Percentiles rank a stretch among this genome's conserved stretches.
Conservation (phyloP, 108 stramenopile species). For the Cyclotella choctawhatcheeana region DNA sequence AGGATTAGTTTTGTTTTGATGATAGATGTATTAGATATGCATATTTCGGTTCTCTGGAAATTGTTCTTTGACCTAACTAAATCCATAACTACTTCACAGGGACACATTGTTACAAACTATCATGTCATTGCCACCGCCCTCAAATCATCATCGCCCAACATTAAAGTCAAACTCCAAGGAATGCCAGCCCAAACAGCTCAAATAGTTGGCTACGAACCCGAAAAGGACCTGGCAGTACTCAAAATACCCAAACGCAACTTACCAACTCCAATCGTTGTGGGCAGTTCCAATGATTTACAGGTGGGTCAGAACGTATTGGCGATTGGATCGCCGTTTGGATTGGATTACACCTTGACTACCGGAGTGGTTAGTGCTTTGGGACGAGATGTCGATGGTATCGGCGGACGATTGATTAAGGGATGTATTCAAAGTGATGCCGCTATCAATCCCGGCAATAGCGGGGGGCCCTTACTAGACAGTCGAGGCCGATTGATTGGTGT, state of each 20-base stretch:
- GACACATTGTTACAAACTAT: conserved; percentile 92
- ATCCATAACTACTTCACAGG: conserved; percentile 54
- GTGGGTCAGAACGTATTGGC: conserved; percentile 82
- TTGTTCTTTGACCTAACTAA: neutral
- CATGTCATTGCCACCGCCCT: conserved; percentile 81
- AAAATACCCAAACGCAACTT: conserved; percentile 45
- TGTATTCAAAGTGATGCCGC: conserved; percentile 86
- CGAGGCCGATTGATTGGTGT: conserved; percentile 81
- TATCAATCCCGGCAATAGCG: conserved; percentile 78
- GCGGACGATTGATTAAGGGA: conserved; percentile 78
- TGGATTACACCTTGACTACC: conserved; percentile 77
- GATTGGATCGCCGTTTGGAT: conserved; percentile 81
- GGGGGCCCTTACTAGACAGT: conserved; percentile 69
- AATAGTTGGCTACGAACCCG: conserved; percentile 57
- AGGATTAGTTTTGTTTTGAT: too few species aligned
- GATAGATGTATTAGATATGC: too few species aligned
- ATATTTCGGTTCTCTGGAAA: too few species aligned
- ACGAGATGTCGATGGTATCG: conserved; percentile 75
- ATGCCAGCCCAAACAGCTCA: conserved; percentile 42
- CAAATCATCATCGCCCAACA: conserved; percentile 32
- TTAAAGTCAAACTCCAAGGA: conserved; percentile 68
- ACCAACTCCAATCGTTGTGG: conserved; percentile 54
- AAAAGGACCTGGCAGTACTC: conserved; percentile 91
- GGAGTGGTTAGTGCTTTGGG: conserved; percentile 83
- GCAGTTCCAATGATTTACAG: conserved; percentile 59